Conservation (phyloP, 768 basidiomycete genomes). For the Xerocomus potaroensis region DNA sequence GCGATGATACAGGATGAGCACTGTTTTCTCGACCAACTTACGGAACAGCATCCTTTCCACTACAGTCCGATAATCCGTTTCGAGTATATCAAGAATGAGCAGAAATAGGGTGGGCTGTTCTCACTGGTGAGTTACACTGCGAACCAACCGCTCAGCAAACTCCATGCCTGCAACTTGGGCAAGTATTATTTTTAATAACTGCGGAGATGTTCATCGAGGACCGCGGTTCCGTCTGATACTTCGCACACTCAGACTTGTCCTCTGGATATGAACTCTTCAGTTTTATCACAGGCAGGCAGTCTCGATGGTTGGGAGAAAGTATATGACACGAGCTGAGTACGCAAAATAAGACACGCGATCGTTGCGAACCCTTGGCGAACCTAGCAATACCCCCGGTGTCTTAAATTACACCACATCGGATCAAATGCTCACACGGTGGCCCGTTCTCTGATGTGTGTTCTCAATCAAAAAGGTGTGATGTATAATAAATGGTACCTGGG, state of each 20-base stretch:
- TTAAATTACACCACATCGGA: slow-evolving; percentile 34
- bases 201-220: slow-evolving; percentile 45
- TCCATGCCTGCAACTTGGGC: slow-evolving; percentile 38
- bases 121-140: slow-evolving; percentile 41
- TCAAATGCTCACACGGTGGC: slow-evolving; percentile 32
- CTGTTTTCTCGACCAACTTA: slow-evolving; percentile 52
- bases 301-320: slow-evolving; percentile 40
- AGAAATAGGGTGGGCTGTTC: slow-evolving; percentile 11
- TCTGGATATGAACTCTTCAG: slow-evolving; percentile 43
- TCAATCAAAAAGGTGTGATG: slow-evolving; percentile 44
- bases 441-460: slow-evolving; percentile 30
- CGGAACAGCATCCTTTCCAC: slow-evolving; percentile 47
- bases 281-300: slow-evolving; percentile 42
- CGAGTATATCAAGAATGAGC: background rate
- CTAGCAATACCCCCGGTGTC: slow-evolving; percentile 40
- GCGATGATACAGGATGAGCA: slow-evolving; percentile 48
- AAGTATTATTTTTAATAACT: slow-evolving; percentile 58
- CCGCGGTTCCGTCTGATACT: slow-evolving; percentile 35
- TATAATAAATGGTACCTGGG: slow-evolving; percentile 46
- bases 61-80: slow-evolving; percentile 36
- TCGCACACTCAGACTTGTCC: slow-evolving; percentile 54
- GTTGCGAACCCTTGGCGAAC: slow-evolving; percentile 44
- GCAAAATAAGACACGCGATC: background rate
- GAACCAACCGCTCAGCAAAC: slow-evolving; percentile 52
- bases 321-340: slow-evolving; percentile 16